Base-by-base conservation (phyloP, 805 yeast genomes). In the Kluyveromyces wickerhamii region DNA sequence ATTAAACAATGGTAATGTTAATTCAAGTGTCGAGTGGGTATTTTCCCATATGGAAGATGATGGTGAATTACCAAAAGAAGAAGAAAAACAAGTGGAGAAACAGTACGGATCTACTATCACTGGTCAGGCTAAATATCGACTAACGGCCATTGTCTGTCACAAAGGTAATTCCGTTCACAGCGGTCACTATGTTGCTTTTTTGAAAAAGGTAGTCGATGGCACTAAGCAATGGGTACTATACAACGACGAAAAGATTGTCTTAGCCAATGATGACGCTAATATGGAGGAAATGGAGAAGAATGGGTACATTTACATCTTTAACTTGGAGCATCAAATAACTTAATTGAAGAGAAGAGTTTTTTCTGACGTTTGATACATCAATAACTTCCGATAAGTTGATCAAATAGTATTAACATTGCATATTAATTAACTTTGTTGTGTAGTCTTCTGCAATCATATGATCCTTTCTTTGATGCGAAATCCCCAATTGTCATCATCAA, bases 161-260 rank as follows among this genome's bases (percentile, higher is more conserved):
- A 88, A 87, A 55, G 96, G 96, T 6, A 67, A 76, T 2, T 80
- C 94, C 9, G 80, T 85, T 1, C 95, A 88, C 45, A 83, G 95
- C 0, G 96, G 96, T 1, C 96, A 87, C 55, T 87, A 87, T 56
- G 96, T 88, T 26, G 83, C 79, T 1, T 87, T 81, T 48, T 64
- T 83, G 21, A 70, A 66, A 37, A 71, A 73, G 39, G 1, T 10
- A 1, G 39, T 52, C 7, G 61, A 62, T 2, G 69, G 64, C 2
- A 54, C 48, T 34, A 51, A 42, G 9, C 61, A 65, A 35, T 86
- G 95, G 95, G 79, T 80, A 2, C 62, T 87, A 27, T 88, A 76
- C 61, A 87, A 87, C 52, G 96, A 87, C 52, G 96, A 87, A 48
- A 86, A 85, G 57, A 94, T 87, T 3, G 89, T 81, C 7, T 49